Evolutionary conservation across 192 early-diverging fungal genomes (phyloP), one percentile per base, ranked within the genome.

Genomic region (Backusella macrospora): DNA sequence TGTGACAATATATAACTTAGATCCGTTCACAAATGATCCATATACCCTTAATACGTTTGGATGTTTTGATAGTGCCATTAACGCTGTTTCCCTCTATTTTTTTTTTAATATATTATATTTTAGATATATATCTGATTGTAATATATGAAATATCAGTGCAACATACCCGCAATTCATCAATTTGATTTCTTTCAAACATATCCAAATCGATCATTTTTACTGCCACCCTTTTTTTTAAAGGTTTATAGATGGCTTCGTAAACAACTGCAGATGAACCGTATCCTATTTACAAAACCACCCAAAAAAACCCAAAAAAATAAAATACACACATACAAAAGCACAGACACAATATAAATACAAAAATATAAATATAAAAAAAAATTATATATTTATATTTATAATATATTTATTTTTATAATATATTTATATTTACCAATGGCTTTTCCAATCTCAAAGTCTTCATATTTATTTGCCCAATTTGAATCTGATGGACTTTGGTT

Each of bases 131-230:
- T n/a, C n/a, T 64, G 29, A 42, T 65, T 40, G 15, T 40, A 4
- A 38, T 40, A 1, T 34, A 34, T 34, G 29, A 34, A 34, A 34
- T 34, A 18, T 10, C 14, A 15, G 7, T 34, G n/a, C 29, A 14
- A 79, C 42, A 66, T 83, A 93, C 90, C 76, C 94, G 76, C 49
- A 96, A 83, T 80, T 96, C 94, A 75, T 96, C 94, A 76, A 96
- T 96, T 80, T 96, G 94, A 76, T 93, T 92, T n/a, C 94, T 80
- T 71, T 95, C 93, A 90, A 96, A 96, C 86, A 89, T 88, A 75
- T 96, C 94, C 75, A 96, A 82, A 78, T 96, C 93, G 73, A 96
- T 95, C 76, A 94, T 89, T 73, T 96, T 96, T 59, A 95, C 86
- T 18, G 91, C 91, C 13, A 95, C 90, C 21, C 84, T 77, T 75